phyloP scores from a whole-genome alignment of 2,329 filamentous ascomycete genomes.

The Colletotrichum lini region DNA sequence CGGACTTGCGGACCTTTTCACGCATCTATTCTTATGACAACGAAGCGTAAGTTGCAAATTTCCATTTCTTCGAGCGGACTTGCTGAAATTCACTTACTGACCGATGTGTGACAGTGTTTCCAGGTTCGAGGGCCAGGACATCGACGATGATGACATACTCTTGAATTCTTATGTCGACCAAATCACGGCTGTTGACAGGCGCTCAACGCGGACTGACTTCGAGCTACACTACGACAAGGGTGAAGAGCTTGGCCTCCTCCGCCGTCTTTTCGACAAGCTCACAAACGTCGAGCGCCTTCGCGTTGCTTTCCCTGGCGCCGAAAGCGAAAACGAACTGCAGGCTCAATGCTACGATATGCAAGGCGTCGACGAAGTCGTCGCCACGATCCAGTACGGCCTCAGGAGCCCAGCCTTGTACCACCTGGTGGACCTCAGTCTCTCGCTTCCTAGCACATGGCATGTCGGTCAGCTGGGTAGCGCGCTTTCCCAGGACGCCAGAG shows the following conservation, averaged over 20 bases:
- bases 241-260: neutral
- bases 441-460: conserved; percentile 23
- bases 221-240: conserved; percentile 24
- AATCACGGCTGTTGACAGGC: neutral
- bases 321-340: neutral
- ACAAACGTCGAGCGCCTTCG: conserved; percentile 4
- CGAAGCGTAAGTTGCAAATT: neutral
- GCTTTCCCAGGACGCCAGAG: neutral
- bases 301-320: neutral
- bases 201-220: neutral
- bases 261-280: conserved; percentile 12
- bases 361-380: conserved; percentile 9
- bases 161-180: conserved; percentile 19
- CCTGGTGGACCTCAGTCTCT: conserved; percentile 22
- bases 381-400: conserved; percentile 8
- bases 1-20: conserved; percentile 5
- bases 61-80: too few species aligned
- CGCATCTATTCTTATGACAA: conserved; percentile 15
- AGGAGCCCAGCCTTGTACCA: conserved; percentile 3
- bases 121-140: neutral
- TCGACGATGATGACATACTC: conserved; percentile 12
- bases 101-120: neutral
- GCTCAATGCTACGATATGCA: conserved; percentile 32
- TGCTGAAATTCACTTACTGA: neutral
- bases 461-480: neutral